Percentiles rank a stretch among this genome's conserved stretches.
Evolutionary conservation across 78 protist genomes (phyloP).

Genomic region (Dictyostelium firmibasis): DNA sequence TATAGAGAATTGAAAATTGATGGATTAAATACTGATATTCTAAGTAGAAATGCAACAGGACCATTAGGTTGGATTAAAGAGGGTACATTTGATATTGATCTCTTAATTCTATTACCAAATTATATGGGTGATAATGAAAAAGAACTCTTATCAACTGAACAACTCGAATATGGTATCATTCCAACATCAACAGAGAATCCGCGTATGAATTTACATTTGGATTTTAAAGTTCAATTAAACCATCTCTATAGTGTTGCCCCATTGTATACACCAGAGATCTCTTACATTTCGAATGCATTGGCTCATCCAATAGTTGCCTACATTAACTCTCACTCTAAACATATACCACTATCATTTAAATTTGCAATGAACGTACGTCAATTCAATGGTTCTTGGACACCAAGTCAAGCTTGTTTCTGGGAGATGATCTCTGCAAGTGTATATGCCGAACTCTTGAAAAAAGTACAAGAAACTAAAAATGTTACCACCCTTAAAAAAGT

Average conservation of each 20-base stretch:
- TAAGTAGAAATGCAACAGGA: constrained; percentile 69
- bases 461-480: constrained; percentile 55
- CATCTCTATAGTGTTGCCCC: constrained; percentile 63
- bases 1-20: constrained; percentile 63
- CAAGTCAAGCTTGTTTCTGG: constrained; percentile 72
- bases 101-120: constrained; percentile 33
- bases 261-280: constrained; percentile 64
- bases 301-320: constrained; percentile 79
- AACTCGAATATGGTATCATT: constrained; percentile 52
- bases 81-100: constrained; percentile 73
- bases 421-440: constrained; percentile 35
- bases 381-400: constrained; percentile 74
- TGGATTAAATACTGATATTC: constrained; percentile 50
- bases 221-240: constrained; percentile 48
- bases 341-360: constrained; percentile 25
- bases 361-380: constrained; percentile 68
- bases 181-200: constrained; percentile 64
- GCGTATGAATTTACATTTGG: constrained; percentile 48
- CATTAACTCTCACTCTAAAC: constrained; percentile 63
- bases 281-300: constrained; percentile 61
- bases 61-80: constrained; percentile 79
- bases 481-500: constrained; percentile 53
- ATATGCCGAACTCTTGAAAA: constrained; percentile 15
- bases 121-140: neutral
- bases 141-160: constrained; percentile 10